Evolutionary conservation across 176 grass and related monocot species (phyloP), one percentile per base, ranked within the genome.

Genomic region (Melocanna baccifera): DNA sequence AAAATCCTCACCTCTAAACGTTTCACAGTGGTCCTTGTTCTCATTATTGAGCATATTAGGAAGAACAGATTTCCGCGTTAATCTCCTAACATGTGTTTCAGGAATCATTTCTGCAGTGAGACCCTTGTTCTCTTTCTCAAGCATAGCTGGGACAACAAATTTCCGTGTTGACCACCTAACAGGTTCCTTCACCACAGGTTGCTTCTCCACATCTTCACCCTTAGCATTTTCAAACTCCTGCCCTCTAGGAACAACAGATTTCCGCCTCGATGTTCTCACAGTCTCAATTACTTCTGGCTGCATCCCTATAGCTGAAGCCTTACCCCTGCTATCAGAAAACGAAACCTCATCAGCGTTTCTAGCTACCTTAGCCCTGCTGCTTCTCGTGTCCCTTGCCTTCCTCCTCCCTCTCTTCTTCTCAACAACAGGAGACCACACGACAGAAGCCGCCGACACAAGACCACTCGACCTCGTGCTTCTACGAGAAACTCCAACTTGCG

Each of bases 401-500:
- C 71, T 71, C 71, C 39, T 46, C 41, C 36, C 29, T 67, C 48
- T 65, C 72, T 84, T 86, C 42, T 80, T 83, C 61, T 80, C 79
- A 52, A 80, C 53, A 76, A 61, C 47, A 77, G 68, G 64, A 51
- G 79, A 69, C 52, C 13, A 42, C 52, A 71, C 14, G 40, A 28
- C 46, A n/a, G 46, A 16, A 7, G 43, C 41, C 5, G 4, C 43
- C 0, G 19, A 32, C 45, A 81, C 76, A 12, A 34, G 18, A 82
- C 41, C 11, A 47, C 59, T 71, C 1, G 73, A 75, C 62, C 85
- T 83, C 1, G 51, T 86, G 23, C 75, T 87, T 75, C 77, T 90
- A 61, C 52, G 4, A 45, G 68, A 61, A 62, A 22, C 79, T 26
- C 25, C 79, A 56, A 10, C 67, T 18, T 69, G 67, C 30, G 16